Percentiles rank a stretch among this genome's conserved stretches.
Conservation (phyloP, 805 yeast species). For the Sugiyamaella valdiviana region DNA sequence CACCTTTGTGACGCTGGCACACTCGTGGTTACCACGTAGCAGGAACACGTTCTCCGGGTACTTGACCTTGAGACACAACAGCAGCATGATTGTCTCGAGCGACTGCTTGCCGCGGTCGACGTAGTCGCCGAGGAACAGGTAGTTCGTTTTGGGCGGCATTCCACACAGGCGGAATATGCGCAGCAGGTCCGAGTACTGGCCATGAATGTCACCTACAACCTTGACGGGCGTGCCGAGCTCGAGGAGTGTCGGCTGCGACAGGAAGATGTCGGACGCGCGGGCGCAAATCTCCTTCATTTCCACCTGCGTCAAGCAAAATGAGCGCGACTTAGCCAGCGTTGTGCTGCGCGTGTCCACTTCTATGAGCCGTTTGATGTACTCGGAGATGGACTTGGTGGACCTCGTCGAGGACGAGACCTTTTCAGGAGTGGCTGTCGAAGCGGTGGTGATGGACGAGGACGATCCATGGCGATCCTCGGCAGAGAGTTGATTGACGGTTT, state of each 20-base stretch:
- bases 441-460: slow-evolving; percentile 1
- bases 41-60: slow-evolving; percentile 90
- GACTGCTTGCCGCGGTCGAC: slow-evolving; percentile 96
- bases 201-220: slow-evolving; percentile 89
- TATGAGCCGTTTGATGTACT: slow-evolving; percentile 70
- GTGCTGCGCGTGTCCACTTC: slow-evolving; percentile 72
- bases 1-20: slow-evolving; percentile 89
- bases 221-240: slow-evolving; percentile 83
- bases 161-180: slow-evolving; percentile 89
- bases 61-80: slow-evolving; percentile 83
- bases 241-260: slow-evolving; percentile 79
- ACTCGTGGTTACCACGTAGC: slow-evolving; percentile 90
- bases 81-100: slow-evolving; percentile 74
- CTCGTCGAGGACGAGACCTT: no score
- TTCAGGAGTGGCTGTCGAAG: background rate
- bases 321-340: no score
- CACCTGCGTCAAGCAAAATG: slow-evolving; percentile 70
- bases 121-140: slow-evolving; percentile 85
- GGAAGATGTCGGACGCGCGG: slow-evolving; percentile 73
- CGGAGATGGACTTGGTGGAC: slow-evolving; percentile 67
- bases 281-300: slow-evolving; percentile 78
- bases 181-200: slow-evolving; percentile 82
- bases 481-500: background rate
- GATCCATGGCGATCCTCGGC: background rate
- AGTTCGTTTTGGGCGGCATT: slow-evolving; percentile 86